phyloP scores from a whole-genome alignment of 1,284 basidiomycete genomes.

The Trichosporon coremiiforme region DNA sequence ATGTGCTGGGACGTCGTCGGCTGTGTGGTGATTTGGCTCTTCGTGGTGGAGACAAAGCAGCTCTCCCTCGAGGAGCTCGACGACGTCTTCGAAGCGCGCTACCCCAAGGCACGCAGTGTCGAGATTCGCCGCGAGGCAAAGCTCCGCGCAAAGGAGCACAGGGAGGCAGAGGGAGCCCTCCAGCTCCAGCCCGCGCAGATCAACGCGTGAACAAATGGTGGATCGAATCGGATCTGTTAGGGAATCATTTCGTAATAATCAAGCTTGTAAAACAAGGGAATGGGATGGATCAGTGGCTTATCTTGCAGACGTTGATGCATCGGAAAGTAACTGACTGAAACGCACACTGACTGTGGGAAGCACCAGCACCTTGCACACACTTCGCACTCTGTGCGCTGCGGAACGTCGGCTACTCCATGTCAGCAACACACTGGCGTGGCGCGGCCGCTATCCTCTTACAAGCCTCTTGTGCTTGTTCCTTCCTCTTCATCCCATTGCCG shows the following conservation, averaged over 20 bases:
- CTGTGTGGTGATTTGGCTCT: constrained; percentile 62
- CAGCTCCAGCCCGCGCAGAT: background rate
- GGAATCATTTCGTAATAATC: background rate
- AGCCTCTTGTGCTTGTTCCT: no score
- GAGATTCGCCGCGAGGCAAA: constrained; percentile 31
- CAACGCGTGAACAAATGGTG: background rate
- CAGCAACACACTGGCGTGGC: no score
- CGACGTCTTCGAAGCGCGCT: constrained; percentile 57
- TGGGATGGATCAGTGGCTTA: background rate
- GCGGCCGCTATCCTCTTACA: no score
- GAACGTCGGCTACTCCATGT: no score
- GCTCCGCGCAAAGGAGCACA: constrained; percentile 18
- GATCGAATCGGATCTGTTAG: no score
- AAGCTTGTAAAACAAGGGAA: background rate
- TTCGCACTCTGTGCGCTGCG: no score
- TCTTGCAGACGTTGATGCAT: no score
- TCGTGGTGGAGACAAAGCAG: constrained; percentile 60
- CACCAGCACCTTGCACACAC: no score
- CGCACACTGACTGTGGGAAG: no score
- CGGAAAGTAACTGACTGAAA: no score
- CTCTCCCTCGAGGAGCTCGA: constrained; percentile 64
- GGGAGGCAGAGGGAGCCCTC: background rate
- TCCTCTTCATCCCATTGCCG: no score
- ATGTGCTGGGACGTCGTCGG: constrained; percentile 63
- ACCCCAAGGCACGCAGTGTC: constrained; percentile 56